phyloP scores from a whole-genome alignment of 306 rosid species.

The Astragalus glycyphyllos region DNA sequence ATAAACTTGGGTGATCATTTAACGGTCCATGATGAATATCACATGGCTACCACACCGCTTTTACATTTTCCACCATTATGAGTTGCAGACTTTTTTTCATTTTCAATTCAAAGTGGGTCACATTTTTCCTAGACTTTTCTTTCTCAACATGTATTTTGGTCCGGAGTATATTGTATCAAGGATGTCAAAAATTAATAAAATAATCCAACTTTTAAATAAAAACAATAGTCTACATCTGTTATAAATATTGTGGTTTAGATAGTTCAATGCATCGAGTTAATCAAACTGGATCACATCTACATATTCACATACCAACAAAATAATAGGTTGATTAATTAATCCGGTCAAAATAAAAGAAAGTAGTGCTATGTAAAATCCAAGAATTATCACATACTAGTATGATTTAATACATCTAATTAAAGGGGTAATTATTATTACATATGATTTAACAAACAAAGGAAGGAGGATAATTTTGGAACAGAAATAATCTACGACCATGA shows the following conservation, averaged over 20 bases:
- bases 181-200: background rate
- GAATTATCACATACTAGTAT: no score
- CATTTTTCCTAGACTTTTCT: background rate
- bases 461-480: no score
- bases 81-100: background rate
- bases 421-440: no score
- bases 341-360: no score
- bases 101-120: background rate
- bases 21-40: background rate
- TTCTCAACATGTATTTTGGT: background rate
- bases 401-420: no score
- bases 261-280: conserved; percentile 28
- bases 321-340: no score
- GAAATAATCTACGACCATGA: background rate
- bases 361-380: no score
- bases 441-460: no score
- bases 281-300: background rate
- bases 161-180: no score
- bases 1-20: background rate
- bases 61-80: background rate
- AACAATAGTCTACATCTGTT: background rate
- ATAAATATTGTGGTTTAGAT: background rate
- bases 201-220: background rate
- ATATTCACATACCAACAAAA: conserved; percentile 33
- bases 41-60: background rate